phyloP scores from a whole-genome alignment of 192 early-diverging fungal genomes.

The Globomyces pollinis-pini region DNA sequence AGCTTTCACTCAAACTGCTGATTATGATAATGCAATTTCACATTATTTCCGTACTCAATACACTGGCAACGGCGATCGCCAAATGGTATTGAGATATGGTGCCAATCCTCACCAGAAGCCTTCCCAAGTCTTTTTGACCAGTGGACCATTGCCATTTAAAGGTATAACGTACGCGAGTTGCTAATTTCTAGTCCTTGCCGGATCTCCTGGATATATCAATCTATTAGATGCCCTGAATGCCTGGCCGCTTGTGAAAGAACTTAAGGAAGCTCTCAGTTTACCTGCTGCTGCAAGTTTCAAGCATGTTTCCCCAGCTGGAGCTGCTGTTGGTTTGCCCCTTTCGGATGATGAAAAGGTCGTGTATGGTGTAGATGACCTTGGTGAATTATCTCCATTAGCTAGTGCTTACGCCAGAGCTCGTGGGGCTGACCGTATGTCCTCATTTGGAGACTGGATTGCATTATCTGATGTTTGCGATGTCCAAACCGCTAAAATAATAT shows the following conservation, averaged over 20 bases:
- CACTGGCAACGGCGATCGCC: constrained; percentile 55
- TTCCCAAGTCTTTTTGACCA: constrained; percentile 81
- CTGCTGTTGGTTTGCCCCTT: constrained; percentile 82
- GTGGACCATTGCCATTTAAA: constrained; percentile 77
- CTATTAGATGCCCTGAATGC: constrained; percentile 93
- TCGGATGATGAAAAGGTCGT: constrained; percentile 75
- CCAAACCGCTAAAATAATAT: constrained; percentile 90
- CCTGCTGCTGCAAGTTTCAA: constrained; percentile 98
- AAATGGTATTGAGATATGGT: constrained; percentile 88
- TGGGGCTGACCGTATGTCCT: constrained; percentile 98
- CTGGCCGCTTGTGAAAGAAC: constrained; percentile 97
- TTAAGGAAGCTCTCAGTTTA: constrained; percentile 71
- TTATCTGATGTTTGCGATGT: constrained; percentile 82
- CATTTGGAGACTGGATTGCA: constrained; percentile 98
- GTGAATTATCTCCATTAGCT: constrained; percentile 73
- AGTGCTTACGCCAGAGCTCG: constrained; percentile 94
- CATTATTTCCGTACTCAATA: constrained; percentile 95
- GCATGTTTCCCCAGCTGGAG: constrained; percentile 97
- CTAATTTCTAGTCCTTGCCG: constrained; percentile 88
- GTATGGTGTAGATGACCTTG: constrained; percentile 82
- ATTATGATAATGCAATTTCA: constrained; percentile 91
- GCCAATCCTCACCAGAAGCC: constrained; percentile 99
- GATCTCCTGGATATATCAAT: constrained; percentile 98
- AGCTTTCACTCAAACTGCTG: constrained; percentile 93
- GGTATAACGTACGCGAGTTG: no score